Evolutionary conservation across 768 basidiomycete genomes (phyloP).

Genomic region (Xerocomellus amylosporus): DNA sequence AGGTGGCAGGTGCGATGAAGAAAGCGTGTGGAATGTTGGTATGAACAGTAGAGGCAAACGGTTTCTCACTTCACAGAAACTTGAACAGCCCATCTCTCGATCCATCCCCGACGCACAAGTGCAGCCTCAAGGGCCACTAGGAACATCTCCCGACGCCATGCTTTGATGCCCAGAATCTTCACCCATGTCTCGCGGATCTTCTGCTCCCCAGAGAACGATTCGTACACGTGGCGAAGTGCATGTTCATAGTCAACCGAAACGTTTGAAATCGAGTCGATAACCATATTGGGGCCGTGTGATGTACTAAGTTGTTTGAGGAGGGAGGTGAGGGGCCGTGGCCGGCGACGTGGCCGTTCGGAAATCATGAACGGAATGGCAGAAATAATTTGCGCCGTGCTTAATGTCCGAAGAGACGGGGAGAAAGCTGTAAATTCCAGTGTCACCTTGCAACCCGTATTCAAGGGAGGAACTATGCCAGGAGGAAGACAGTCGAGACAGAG

Average conservation of each 20-base stretch:
- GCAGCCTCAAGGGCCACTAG: constrained; percentile 51
- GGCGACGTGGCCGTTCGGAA: constrained; percentile 32
- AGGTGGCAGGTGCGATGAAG: background rate
- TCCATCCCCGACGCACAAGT: constrained; percentile 41
- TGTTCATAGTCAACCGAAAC: constrained; percentile 36
- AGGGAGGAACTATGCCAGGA: constrained; percentile 6
- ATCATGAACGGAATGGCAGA: constrained; percentile 45
- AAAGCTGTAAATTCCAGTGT: constrained; percentile 40
- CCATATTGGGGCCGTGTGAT: constrained; percentile 19
- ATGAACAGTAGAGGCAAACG: background rate
- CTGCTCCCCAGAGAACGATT: constrained; percentile 9
- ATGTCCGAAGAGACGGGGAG: constrained; percentile 32
- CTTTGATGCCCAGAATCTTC: constrained; percentile 29
- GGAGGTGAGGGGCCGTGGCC: constrained; percentile 37
- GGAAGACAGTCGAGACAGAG: constrained; percentile 27
- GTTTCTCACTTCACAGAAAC: constrained; percentile 16
- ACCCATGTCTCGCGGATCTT: constrained; percentile 11
- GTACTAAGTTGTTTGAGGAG: constrained; percentile 38
- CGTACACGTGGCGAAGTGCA: constrained; percentile 8
- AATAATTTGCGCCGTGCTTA: constrained; percentile 39
- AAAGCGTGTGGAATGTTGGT: background rate
- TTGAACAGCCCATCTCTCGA: constrained; percentile 46
- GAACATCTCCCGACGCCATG: constrained; percentile 49
- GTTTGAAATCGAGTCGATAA: constrained; percentile 38
- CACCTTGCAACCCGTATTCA: constrained; percentile 17